Conservation (phyloP, 352 stramenopile genomes). For the Phytophthora meadii region DNA sequence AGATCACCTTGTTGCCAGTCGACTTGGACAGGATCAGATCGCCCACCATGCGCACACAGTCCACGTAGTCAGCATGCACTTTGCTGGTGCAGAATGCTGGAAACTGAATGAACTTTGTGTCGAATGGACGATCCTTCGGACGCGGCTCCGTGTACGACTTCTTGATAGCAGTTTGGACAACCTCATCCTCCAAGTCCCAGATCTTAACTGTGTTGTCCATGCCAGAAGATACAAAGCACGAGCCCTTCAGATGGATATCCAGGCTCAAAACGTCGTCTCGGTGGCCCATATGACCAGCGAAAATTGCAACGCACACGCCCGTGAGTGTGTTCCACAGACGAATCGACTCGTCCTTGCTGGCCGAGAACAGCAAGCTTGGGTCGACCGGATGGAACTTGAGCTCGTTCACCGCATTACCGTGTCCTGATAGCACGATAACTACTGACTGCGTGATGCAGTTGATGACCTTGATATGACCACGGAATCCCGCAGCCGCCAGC, state of each 20-base stretch:
- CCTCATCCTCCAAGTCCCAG: conserved; percentile 89
- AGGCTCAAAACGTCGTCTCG: conserved; percentile 89
- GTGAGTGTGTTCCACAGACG: conserved; percentile 93
- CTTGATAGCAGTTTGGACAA: conserved; percentile 75
- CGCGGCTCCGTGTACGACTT: conserved; percentile 80
- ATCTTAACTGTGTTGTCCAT: conserved; percentile 96
- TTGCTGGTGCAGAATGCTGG: conserved; percentile 92
- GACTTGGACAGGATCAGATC: conserved; percentile 85
- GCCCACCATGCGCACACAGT: conserved; percentile 88
- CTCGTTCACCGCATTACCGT: conserved; percentile 94
- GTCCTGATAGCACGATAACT: conserved; percentile 83
- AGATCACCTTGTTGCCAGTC: conserved; percentile 89
- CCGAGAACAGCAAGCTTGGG: conserved; percentile 90
- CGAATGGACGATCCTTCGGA: conserved; percentile 69
- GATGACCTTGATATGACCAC: conserved; percentile 87
- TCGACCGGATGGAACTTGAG: conserved; percentile 92
- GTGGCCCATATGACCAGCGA: conserved; percentile 92
- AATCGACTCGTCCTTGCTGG: conserved; percentile 93
- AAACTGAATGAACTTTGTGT: conserved; percentile 90
- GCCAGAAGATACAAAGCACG: conserved; percentile 88
- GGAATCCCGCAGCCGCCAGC: conserved; percentile 71
- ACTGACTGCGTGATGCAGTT: conserved; percentile 83
- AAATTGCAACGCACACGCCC: conserved; percentile 90
- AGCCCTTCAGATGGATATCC: conserved; percentile 90
- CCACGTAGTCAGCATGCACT: conserved; percentile 92